phyloP scores from a whole-genome alignment of 1,284 basidiomycete species.

The Porogramme epimiltina region DNA sequence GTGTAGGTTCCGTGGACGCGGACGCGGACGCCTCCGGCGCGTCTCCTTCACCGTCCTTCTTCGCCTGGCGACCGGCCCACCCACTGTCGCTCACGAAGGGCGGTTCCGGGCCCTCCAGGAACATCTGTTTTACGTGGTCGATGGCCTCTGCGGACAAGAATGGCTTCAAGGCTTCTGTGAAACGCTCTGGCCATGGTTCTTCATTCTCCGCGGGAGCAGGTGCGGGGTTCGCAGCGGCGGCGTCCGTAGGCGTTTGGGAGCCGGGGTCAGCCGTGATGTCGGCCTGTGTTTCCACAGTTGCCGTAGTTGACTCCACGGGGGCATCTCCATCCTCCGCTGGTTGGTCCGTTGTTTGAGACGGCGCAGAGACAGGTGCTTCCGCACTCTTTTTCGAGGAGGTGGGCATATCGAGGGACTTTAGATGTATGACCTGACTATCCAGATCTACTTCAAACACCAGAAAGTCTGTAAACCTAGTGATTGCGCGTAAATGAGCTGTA shows the following conservation, averaged over 20 bases:
- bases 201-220: constrained; percentile 19
- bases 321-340: neutral
- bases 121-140: constrained; percentile 68
- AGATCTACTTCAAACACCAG: constrained; percentile 88
- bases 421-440: constrained; percentile 75
- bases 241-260: neutral
- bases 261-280: neutral
- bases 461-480: constrained; percentile 96
- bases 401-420: constrained; percentile 77
- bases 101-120: constrained; percentile 74
- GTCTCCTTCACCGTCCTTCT: constrained; percentile 31
- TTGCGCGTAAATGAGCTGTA: constrained; percentile 3
- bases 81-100: constrained; percentile 68
- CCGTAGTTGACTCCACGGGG: neutral
- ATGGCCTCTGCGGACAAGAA: constrained; percentile 69
- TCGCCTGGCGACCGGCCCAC: constrained; percentile 56
- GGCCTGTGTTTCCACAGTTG: neutral
- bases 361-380: constrained; percentile 4
- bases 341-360: constrained; percentile 1
- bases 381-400: constrained; percentile 45
- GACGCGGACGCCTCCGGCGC: constrained; percentile 1
- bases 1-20: constrained; percentile 22
- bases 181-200: constrained; percentile 67
- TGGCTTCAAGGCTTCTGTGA: constrained; percentile 54
- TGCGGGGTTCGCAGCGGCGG: neutral